A percentile compares a stretch with the other conserved stretches of the same genome.
Conservation (phyloP, 352 stramenopile species). For the Pelagophyceae sp. region DNA sequence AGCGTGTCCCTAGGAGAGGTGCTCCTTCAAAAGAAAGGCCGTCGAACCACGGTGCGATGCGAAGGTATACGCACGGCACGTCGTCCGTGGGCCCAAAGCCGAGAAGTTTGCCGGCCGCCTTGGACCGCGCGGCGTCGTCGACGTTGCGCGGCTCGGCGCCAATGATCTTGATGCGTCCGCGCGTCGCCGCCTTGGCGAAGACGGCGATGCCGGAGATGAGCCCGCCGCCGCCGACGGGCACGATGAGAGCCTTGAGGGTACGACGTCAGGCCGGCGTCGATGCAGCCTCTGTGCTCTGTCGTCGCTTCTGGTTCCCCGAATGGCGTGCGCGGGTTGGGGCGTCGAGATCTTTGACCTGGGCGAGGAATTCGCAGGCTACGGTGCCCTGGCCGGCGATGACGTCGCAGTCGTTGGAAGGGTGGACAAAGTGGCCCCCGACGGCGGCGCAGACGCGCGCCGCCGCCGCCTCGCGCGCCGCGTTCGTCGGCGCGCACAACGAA, state of each 20-base stretch:
- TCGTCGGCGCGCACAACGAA: constrained; percentile 48
- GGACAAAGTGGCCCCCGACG: constrained; percentile 56
- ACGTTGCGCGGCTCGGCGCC: constrained; percentile 56
- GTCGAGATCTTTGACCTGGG: constrained; percentile 38
- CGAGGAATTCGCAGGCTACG: constrained; percentile 64
- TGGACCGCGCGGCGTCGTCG: constrained; percentile 64
- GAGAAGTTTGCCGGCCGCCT: constrained; percentile 57
- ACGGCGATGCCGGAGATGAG: constrained; percentile 67
- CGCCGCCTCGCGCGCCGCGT: constrained; percentile 41
- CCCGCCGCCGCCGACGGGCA: constrained; percentile 71
- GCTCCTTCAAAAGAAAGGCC: no score
- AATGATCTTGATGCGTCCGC: constrained; percentile 53
- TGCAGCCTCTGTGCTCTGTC: no score
- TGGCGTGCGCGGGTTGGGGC: no score
- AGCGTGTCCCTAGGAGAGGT: constrained; percentile 39
- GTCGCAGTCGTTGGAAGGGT: constrained; percentile 72
- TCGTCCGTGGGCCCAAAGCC: constrained; percentile 27
- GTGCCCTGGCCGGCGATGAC: constrained; percentile 89
- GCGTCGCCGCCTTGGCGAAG: constrained; percentile 49
- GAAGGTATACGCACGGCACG: no score
- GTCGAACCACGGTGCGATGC: no score
- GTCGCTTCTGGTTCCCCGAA: no score
- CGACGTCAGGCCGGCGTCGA: no score
- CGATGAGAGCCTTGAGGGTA: constrained; percentile 61
- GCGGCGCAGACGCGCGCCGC: constrained; percentile 23